Evolutionary conservation across 257 asterid species (phyloP).

Genomic region (Solanum lycopersicoides): DNA sequence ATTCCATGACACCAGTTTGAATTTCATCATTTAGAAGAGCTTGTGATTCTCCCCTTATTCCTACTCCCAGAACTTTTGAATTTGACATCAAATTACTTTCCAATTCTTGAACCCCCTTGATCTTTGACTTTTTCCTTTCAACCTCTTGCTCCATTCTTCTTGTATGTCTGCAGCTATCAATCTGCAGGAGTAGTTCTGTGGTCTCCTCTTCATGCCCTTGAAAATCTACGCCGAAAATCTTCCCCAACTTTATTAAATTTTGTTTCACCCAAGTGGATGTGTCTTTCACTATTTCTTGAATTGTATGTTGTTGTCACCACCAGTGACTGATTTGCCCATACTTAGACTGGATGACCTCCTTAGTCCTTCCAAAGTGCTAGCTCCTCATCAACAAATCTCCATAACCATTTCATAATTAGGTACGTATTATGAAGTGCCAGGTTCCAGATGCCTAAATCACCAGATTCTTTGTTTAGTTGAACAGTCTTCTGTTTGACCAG

Average conservation of each 20-base stretch:
- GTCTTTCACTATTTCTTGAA: too few species aligned
- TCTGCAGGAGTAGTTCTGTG: not conserved
- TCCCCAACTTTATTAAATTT: too few species aligned
- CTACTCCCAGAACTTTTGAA: not conserved
- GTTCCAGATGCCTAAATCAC: not conserved
- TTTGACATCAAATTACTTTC: not conserved
- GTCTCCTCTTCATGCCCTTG: not conserved
- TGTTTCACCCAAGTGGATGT: too few species aligned
- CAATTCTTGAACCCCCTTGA: not conserved
- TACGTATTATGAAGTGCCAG: not conserved
- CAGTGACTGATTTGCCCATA: not conserved
- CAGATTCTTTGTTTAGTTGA: not conserved
- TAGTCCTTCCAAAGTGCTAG: not conserved
- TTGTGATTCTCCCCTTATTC: not conserved
- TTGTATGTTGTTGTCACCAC: not conserved
- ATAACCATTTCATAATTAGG: not conserved
- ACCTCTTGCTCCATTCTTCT: not conserved
- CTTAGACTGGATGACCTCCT: not conserved
- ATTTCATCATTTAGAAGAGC: not conserved
- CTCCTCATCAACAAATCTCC: not conserved
- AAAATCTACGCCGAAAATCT: not conserved
- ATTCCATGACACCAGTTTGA: not conserved
- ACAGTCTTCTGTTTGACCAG: not conserved
- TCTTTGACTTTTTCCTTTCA: not conserved
- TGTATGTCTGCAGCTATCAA: not conserved